Evolutionary conservation across 495 filamentous ascomycete species (phyloP).

Genomic region (Amphirosellinia nigrospora): DNA sequence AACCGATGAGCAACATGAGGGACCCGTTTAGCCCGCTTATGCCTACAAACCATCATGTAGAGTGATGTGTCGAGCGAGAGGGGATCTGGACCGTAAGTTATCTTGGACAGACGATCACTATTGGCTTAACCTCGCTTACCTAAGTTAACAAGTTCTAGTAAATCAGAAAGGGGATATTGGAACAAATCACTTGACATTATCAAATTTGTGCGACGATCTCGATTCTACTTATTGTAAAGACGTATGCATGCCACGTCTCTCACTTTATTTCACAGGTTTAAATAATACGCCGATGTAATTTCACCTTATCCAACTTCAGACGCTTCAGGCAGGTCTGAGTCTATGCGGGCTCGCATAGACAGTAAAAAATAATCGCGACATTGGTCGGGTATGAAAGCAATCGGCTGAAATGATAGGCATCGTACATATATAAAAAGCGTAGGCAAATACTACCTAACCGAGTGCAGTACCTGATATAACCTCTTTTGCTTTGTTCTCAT

Average conservation of each 20-base stretch:
- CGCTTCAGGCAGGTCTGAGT: background rate
- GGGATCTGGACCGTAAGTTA: background rate
- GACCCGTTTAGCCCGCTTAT: background rate
- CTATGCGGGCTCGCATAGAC: background rate
- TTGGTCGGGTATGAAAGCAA: background rate
- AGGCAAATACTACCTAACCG: slow-evolving; percentile 5
- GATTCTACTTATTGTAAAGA: background rate
- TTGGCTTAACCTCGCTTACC: background rate
- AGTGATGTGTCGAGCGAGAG: background rate
- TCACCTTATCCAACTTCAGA: background rate
- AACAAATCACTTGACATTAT: background rate
- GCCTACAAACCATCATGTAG: background rate
- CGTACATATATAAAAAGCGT: background rate
- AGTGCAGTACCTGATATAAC: background rate
- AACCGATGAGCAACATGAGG: background rate
- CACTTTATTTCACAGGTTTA: background rate
- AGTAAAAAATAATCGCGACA: background rate
- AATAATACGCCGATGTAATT: too few species aligned
- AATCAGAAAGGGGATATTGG: background rate
- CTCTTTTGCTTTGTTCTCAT: slow-evolving; percentile 7
- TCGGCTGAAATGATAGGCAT: background rate
- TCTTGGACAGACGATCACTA: background rate
- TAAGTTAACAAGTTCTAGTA: background rate
- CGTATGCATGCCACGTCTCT: background rate
- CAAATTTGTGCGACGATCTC: background rate